These are phyloP conservation scores for Quillaja saponaria DNA, from an alignment of 306 rosid species.

Conservation along the genomic window DNA sequence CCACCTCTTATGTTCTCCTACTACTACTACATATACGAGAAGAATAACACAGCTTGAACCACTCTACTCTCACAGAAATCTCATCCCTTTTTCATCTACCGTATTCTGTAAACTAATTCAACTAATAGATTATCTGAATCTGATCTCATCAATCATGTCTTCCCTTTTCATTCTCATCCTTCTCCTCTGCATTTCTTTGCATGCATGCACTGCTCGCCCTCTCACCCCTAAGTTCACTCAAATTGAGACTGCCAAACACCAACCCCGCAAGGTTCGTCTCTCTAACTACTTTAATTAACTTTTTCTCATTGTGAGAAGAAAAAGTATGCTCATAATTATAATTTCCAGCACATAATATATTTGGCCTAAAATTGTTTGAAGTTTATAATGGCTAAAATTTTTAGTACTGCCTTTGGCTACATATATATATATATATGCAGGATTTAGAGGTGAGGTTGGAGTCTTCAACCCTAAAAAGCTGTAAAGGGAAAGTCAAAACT, in stretches of 20 bases:
- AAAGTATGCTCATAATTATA: too few relatives aligned
- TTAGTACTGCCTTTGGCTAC: not conserved
- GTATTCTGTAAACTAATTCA: not conserved
- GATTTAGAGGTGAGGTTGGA: slow-evolving; percentile 22
- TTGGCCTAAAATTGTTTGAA: too few relatives aligned
- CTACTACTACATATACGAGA: slow-evolving; percentile 43
- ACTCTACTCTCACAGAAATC: slow-evolving; percentile 13
- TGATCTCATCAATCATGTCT: slow-evolving; percentile 44
- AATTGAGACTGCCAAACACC: slow-evolving; percentile 7
- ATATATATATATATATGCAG: slow-evolving; percentile 31
- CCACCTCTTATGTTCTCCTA: slow-evolving; percentile 29
- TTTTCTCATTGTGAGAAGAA: not conserved
- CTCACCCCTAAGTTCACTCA: slow-evolving; percentile 17
- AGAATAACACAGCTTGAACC: slow-evolving; percentile 6
- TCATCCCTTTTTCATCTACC: slow-evolving; percentile 8
- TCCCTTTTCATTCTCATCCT: slow-evolving; percentile 30
- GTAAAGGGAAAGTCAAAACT: too few relatives aligned
- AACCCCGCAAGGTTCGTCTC: slow-evolving; percentile 37
- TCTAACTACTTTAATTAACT: not conserved
- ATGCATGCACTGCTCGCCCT: slow-evolving; percentile 64
- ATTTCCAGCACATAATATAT: too few relatives aligned
- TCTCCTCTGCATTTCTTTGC: slow-evolving; percentile 49
- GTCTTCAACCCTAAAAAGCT: slow-evolving; percentile 24
- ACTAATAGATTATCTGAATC: not conserved
- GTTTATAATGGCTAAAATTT: slow-evolving; percentile 3